phyloP scores from a whole-genome alignment of 257 asterid species.

The Solanum stenotomum region DNA sequence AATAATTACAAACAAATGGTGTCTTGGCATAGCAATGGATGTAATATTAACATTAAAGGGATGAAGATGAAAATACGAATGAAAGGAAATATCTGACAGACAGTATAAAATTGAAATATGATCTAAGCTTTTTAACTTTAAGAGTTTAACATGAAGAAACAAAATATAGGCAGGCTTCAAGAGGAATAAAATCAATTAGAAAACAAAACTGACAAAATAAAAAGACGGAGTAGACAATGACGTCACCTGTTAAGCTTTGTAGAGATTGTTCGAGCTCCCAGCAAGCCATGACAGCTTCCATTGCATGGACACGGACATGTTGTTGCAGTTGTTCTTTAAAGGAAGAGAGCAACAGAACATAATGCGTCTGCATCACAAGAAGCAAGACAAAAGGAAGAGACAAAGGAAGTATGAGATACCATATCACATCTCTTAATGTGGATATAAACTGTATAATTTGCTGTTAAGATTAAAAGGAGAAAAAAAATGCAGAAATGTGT shows the following conservation, averaged over 20 bases:
- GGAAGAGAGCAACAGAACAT: constrained; percentile 83
- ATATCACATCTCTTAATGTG: not conserved
- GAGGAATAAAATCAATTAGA: not conserved
- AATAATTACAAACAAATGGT: not conserved
- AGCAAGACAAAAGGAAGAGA: not conserved
- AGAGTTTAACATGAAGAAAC: not conserved
- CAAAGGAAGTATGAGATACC: constrained; percentile 15
- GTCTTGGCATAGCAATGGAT: not conserved
- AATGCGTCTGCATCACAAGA: constrained; percentile 60
- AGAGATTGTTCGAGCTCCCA: constrained; percentile 99
- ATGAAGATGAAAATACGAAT: not conserved
- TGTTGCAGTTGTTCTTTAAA: constrained; percentile 98
- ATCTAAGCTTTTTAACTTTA: not conserved
- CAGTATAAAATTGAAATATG: not conserved
- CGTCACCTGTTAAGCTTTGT: constrained; percentile 88
- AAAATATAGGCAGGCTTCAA: not conserved
- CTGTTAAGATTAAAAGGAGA: not conserved
- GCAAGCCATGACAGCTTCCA: constrained; percentile 99
- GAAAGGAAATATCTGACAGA: not conserved
- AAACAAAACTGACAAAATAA: not conserved
- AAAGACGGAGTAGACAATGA: not conserved
- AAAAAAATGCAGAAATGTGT: not conserved
- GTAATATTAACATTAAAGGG: not conserved
- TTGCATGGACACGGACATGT: constrained; percentile 96
- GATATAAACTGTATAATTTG: not conserved